Base-by-base conservation (phyloP, 345 rosid species). In the Kandelia obovata region DNA sequence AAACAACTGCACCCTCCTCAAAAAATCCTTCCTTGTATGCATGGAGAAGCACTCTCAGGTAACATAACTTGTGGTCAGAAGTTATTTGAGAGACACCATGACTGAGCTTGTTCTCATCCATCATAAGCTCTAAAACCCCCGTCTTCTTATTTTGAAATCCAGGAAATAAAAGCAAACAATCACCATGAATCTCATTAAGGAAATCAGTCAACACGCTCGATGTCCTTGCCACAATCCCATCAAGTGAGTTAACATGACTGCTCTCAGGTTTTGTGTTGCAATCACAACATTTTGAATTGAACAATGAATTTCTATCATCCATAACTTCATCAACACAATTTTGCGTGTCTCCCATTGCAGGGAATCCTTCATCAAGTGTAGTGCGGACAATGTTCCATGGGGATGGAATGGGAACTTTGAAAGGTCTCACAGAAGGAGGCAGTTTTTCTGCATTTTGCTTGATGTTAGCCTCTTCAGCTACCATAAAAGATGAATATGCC, bases 1-100 rank as follows among this genome's bases (percentile, higher is more conserved):
- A 86, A 56, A 94, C 76, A 73, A 94, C 80, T 5, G 97, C 96
- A 34, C 96, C 95, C 64, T 86, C 97, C 78, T 91, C 96, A 52
- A 89, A 82, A 75, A 82, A 77, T 53, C 97, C 92, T 75, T 89
- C 86, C 79, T 82, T 88, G 74, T 73, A 83, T 66, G 96, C 88
- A 71, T 80, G 87, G 73, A 94, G 89, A 70, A 80, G 80, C 77
- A 92, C 95, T 81, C 96, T 86, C 37, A 91, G 69, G 64, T 88
- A 86, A 83, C 86, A 87, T 67, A 86, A 75, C 72, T 86, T 84
- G 49, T 66, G 75, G 28, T 66, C 75, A 66, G 62, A 71, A 73
- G 60, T 59, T 60, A 81, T 70, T 73, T 71, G 77, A 66, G 63
- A 53, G 57, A 21, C 74, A 58, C 27, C 74, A 66, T 79, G 75